phyloP scores from a whole-genome alignment of 2,329 filamentous ascomycete species.

The Cladosporium sphaerospermum region DNA sequence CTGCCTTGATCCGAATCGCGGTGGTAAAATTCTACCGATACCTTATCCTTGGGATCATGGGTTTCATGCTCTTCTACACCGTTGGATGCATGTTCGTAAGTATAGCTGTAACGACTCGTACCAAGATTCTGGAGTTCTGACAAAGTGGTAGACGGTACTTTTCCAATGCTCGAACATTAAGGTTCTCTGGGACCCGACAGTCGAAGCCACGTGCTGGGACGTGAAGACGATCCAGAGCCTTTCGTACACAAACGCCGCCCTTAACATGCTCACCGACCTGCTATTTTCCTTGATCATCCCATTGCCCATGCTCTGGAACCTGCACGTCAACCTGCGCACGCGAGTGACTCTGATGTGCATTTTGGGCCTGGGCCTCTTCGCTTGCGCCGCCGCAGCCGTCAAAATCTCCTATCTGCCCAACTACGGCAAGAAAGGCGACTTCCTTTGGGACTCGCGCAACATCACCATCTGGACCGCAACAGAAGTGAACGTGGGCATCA shows the following conservation, averaged over 20 bases:
- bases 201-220: not conserved
- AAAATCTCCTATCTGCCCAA: not conserved
- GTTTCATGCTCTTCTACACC: not conserved
- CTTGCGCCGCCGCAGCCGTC: conserved; percentile 24
- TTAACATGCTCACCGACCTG: conserved; percentile 37
- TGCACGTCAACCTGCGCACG: conserved; percentile 39
- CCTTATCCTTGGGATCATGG: not conserved
- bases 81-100: too few species aligned
- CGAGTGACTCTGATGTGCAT: conserved; percentile 35
- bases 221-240: not conserved
- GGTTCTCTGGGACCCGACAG: not conserved
- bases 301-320: conserved; percentile 37
- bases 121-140: too few species aligned
- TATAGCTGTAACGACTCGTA: too few species aligned
- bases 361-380: conserved; percentile 36
- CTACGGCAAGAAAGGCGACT: conserved; percentile 6
- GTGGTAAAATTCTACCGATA: not conserved
- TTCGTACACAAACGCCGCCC: conserved; percentile 32
- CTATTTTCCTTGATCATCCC: conserved; percentile 36
- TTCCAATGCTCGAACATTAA: too few species aligned
- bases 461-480: conserved; percentile 13
- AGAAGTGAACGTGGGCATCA: conserved; percentile 24
- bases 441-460: not conserved
- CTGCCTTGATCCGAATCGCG: conserved; percentile 3
- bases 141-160: too few species aligned